Percentiles rank a stretch among this genome's conserved stretches.
Conservation (phyloP, 768 basidiomycete species). For the Pilatotrama ljubarskyi region DNA sequence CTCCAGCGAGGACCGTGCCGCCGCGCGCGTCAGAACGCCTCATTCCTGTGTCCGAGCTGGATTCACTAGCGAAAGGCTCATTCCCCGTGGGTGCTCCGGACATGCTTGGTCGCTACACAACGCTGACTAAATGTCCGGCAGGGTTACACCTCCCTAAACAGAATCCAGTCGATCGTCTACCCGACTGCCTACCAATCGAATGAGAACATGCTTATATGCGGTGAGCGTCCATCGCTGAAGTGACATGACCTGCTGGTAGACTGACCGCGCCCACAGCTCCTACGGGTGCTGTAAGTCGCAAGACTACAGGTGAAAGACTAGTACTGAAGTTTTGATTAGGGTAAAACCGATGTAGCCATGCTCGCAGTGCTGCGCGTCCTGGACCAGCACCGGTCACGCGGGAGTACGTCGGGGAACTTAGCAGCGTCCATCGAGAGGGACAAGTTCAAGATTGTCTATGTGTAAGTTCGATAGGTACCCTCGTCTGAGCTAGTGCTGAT, state of each 20-base stretch:
- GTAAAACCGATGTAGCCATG: constrained; percentile 99
- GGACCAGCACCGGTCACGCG: constrained; percentile 56
- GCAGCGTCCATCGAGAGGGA: constrained; percentile 60
- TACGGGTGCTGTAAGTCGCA: constrained; percentile 84
- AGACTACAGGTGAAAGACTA: not conserved
- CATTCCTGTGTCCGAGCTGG: constrained; percentile 70
- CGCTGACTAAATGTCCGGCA: constrained; percentile 33
- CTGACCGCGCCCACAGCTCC: constrained; percentile 60
- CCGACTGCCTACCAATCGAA: constrained; percentile 92
- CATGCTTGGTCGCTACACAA: too few relatives aligned
- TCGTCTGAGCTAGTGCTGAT: not conserved
- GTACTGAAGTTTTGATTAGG: constrained; percentile 45
- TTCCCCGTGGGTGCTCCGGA: too few relatives aligned
- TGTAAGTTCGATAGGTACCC: constrained; percentile 47
- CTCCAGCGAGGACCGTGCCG: constrained; percentile 79
- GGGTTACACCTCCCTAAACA: constrained; percentile 87
- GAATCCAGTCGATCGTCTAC: constrained; percentile 95
- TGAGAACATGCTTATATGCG: constrained; percentile 94
- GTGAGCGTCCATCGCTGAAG: constrained; percentile 41
- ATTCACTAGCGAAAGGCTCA: constrained; percentile 73
- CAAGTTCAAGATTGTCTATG: constrained; percentile 95
- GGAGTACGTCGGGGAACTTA: constrained; percentile 34
- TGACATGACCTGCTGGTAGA: not conserved
- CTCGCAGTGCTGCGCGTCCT: constrained; percentile 88
- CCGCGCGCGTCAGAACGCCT: constrained; percentile 70